Percentiles rank a stretch among this genome's conserved stretches.
phyloP scores from a whole-genome alignment of 1,284 basidiomycete species.

The Pisolithus thermaeus region DNA sequence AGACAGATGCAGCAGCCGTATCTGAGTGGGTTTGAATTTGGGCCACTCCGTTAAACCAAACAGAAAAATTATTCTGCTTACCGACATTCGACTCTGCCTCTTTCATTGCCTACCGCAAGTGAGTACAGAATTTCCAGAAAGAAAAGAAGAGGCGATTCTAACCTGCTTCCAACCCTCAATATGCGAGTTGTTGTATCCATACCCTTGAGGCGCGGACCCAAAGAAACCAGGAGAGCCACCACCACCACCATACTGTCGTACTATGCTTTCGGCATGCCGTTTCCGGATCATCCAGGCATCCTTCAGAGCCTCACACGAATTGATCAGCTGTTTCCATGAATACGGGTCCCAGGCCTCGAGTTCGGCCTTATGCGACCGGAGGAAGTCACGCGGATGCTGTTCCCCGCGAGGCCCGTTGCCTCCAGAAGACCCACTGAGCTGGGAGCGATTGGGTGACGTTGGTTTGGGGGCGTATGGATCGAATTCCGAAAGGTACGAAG shows the following conservation, averaged over 20 bases:
- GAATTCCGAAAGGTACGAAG: slow-evolving; percentile 44
- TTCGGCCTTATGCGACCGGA: slow-evolving; percentile 47
- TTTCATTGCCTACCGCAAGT: slow-evolving; percentile 38
- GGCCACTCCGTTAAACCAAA: not conserved
- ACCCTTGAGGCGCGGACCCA: slow-evolving; percentile 15
- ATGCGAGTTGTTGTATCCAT: slow-evolving; percentile 20
- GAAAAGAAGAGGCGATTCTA: slow-evolving; percentile 15
- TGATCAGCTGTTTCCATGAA: slow-evolving; percentile 54
- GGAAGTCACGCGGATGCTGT: slow-evolving; percentile 49
- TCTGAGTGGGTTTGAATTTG: slow-evolving; percentile 30
- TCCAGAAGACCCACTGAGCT: slow-evolving; percentile 7
- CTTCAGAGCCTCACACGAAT: slow-evolving; percentile 47
- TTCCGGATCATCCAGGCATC: slow-evolving; percentile 46
- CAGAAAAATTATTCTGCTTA: no score
- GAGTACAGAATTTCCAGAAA: not conserved
- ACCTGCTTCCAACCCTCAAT: slow-evolving; percentile 44
- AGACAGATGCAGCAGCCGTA: slow-evolving; percentile 47
- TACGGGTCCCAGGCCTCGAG: slow-evolving; percentile 54
- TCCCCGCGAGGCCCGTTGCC: slow-evolving; percentile 27
- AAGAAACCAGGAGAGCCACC: slow-evolving; percentile 20
- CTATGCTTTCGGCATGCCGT: slow-evolving; percentile 38
- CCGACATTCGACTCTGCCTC: slow-evolving; percentile 47
- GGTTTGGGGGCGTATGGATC: slow-evolving; percentile 41
- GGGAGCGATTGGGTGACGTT: slow-evolving; percentile 1
- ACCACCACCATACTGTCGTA: slow-evolving; percentile 34